Conservation (phyloP, 169 alveolate genomes). For the Plasmodium knowlesi region DNA sequence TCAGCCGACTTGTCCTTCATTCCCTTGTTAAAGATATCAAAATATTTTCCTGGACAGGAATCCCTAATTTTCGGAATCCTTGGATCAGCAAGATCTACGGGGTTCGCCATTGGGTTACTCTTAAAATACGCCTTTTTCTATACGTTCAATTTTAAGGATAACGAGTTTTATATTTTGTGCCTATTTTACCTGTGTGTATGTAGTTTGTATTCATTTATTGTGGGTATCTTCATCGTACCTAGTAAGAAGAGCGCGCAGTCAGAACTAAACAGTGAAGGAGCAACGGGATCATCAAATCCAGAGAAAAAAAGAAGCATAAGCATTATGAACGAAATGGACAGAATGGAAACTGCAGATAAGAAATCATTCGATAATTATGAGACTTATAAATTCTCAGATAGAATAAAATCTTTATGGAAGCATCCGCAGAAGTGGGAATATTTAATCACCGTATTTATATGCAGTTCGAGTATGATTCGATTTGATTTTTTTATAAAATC, state of each 20-base stretch:
- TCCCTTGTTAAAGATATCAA: conserved; percentile 67
- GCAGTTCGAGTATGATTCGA: conserved; percentile 68
- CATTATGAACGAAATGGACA: conserved; percentile 17
- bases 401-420: conserved; percentile 16
- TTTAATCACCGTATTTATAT: conserved; percentile 46
- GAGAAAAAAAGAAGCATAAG: conserved; percentile 6
- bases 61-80: conserved; percentile 68
- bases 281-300: conserved; percentile 34
- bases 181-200: conserved; percentile 23
- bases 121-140: conserved; percentile 39
- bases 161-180: conserved; percentile 58
- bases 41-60: conserved; percentile 45
- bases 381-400: not conserved
- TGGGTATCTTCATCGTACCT: conserved; percentile 64
- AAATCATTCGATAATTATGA: not conserved
- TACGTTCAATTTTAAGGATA: conserved; percentile 1
- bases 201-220: conserved; percentile 20
- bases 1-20: conserved; percentile 70
- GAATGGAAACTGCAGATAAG: conserved; percentile 7
- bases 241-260: not conserved
- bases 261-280: conserved; percentile 7
- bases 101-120: conserved; percentile 40
- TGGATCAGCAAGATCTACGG: conserved; percentile 67
- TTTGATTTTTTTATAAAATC: conserved; percentile 71
- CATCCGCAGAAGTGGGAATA: conserved; percentile 74